Percentiles rank a stretch among this genome's conserved stretches.
These are phyloP conservation scores for Chrysopogon serrulatus DNA, from an alignment of 176 grass and related monocot genomes.

Conservation along the genomic window DNA sequence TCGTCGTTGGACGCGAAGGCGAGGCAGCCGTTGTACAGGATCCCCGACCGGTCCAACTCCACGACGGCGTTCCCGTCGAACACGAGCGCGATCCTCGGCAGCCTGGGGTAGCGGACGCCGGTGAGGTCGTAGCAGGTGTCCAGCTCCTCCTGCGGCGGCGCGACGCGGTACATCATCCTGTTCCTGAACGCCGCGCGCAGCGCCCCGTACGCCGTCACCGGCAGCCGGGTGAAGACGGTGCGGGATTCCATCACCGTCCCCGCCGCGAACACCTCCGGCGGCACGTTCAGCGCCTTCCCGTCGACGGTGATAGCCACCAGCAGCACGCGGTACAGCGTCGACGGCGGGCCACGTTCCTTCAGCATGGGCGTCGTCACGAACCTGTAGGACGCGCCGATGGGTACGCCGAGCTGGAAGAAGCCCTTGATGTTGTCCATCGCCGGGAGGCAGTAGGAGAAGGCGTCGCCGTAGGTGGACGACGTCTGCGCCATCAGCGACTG, in stretches of 20 bases:
- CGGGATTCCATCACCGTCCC: constrained; percentile 59
- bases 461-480: background rate
- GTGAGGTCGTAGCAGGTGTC: constrained; percentile 56
- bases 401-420: constrained; percentile 47
- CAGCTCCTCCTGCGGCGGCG: constrained; percentile 1
- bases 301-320: constrained; percentile 32
- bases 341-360: background rate
- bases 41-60: constrained; percentile 22
- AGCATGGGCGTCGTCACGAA: constrained; percentile 17
- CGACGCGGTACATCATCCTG: constrained; percentile 29
- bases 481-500: constrained; percentile 60
- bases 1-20: constrained; percentile 40
- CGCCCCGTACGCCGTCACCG: constrained; percentile 43
- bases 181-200: constrained; percentile 44
- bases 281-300: constrained; percentile 26
- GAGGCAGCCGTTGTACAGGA: constrained; percentile 47
- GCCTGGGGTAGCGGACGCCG: background rate
- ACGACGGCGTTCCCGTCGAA: constrained; percentile 26
- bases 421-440: constrained; percentile 5
- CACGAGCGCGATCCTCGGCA: constrained; percentile 34
- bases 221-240: constrained; percentile 44
- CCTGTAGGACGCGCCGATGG: background rate
- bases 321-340: constrained; percentile 29
- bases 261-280: constrained; percentile 29
- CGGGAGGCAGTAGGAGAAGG: constrained; percentile 76